Base-by-base conservation (phyloP, 345 rosid genomes). In the Camelina neglecta region DNA sequence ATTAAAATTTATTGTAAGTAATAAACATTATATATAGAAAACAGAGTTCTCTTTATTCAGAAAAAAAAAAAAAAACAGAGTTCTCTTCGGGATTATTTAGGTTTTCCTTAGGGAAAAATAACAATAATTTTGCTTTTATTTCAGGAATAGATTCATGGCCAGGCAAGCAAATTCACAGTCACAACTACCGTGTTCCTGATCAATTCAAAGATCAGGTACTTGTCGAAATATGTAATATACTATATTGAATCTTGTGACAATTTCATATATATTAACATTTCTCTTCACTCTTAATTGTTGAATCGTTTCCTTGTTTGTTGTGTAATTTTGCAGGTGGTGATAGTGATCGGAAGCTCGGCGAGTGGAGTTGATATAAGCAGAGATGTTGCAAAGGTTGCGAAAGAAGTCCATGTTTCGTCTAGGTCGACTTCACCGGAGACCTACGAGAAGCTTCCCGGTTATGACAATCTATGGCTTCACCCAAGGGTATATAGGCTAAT, bases 101-200 rank as follows among this genome's bases (percentile, higher is more conserved):
- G 8, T 24, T 50, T 66, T 36, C 13, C n/a, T 21, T 15, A 2
- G 1, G 39, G 16, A 15, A 67, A 3, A 12, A 16, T 44, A 44
- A 12, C 15, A 60, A 38, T 24, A 15, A 33, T 15, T 29, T 57
- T 71, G 12, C 2, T 8, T 58, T 24, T 77, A 15, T 0, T 57
- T 57, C 49, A 77, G 81, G 76, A 5, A 71, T 77, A 77, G 78
- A 82, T 65, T 57, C 74, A 58, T 94, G 98, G 98, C 96, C 93
- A 3, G 97, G 98, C 49, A 90, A 85, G 88, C 96, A 92, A 78
- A 75, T 89, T 57, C 92, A 94, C 74, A 90, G 98, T 83, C 97
- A 92, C 85, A 94, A 84, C 67, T 92, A 92, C 53, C 91, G 98
- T 35, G 65, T 73, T 67, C 92, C 95, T 2, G 81, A 77, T 49